Percentiles rank a stretch among this genome's conserved stretches.
Evolutionary conservation across 2,329 filamentous ascomycete genomes (phyloP).

Genomic region (Camillea tinctor): DNA sequence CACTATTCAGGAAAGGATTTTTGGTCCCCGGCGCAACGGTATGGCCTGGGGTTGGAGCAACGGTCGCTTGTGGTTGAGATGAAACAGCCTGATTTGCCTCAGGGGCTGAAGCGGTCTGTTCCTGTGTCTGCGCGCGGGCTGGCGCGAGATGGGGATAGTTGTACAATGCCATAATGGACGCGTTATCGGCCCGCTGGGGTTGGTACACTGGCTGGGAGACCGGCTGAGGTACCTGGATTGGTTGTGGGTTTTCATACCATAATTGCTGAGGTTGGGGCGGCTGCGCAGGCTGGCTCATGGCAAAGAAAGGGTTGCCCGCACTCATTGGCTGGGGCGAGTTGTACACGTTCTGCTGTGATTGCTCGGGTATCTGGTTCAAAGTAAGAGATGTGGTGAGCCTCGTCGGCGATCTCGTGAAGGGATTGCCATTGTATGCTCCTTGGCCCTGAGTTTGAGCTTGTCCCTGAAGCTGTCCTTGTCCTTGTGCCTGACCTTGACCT

Average conservation of each 20-base stretch:
- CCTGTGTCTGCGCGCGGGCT: slow-evolving; percentile 30
- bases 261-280: slow-evolving; percentile 23
- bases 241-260: slow-evolving; percentile 9
- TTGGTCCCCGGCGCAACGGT: slow-evolving; percentile 42
- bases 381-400: slow-evolving; percentile 29
- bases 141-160: slow-evolving; percentile 56
- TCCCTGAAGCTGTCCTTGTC: neutral
- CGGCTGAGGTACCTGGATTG: slow-evolving; percentile 31
- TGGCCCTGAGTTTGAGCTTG: slow-evolving; percentile 9
- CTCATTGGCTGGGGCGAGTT: slow-evolving; percentile 29
- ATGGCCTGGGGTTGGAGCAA: slow-evolving; percentile 27
- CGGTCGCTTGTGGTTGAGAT: slow-evolving; percentile 28
- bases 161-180: slow-evolving; percentile 74
- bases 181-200: slow-evolving; percentile 61
- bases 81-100: slow-evolving; percentile 26
- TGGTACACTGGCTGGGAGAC: slow-evolving; percentile 26
- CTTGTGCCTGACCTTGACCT: slow-evolving; percentile 13
- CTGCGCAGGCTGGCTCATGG: slow-evolving; percentile 30
- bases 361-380: slow-evolving; percentile 36
- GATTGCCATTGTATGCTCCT: slow-evolving; percentile 28
- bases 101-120: slow-evolving; percentile 24
- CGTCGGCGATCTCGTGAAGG: slow-evolving; percentile 33
- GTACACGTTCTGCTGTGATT: slow-evolving; percentile 37
- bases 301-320: slow-evolving; percentile 35
- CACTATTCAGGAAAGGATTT: slow-evolving; percentile 56